These are phyloP conservation scores for Penicillium bovifimosum DNA, from an alignment of 495 filamentous ascomycete genomes.

Conservation along the genomic window DNA sequence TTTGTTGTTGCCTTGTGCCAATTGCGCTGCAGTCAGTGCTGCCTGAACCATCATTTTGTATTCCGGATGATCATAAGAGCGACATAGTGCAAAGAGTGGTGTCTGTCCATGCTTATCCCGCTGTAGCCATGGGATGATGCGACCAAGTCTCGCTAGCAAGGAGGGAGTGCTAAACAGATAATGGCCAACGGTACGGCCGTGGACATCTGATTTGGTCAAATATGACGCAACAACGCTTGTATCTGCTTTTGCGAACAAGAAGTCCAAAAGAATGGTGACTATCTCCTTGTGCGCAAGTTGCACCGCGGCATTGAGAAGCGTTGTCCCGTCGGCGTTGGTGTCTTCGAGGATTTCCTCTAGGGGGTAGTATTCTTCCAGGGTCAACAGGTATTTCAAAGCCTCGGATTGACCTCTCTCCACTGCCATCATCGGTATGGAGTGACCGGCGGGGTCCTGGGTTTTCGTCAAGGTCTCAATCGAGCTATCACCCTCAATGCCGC, in stretches of 20 bases:
- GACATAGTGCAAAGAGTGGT: slow-evolving; percentile 86
- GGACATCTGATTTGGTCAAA: slow-evolving; percentile 67
- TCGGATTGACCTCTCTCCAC: slow-evolving; percentile 68
- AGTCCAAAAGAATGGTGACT: slow-evolving; percentile 69
- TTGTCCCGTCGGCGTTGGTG: slow-evolving; percentile 81
- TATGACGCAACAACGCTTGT: slow-evolving; percentile 56
- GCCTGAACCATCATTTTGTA: slow-evolving; percentile 81
- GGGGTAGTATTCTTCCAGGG: slow-evolving; percentile 67
- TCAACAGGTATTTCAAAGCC: slow-evolving; percentile 71
- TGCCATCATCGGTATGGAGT: slow-evolving; percentile 95
- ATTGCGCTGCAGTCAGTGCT: slow-evolving; percentile 68
- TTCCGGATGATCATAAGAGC: slow-evolving; percentile 88
- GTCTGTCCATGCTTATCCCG: slow-evolving; percentile 97
- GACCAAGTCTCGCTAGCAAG: slow-evolving; percentile 68
- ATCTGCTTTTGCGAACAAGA: slow-evolving; percentile 50
- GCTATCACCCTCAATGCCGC: slow-evolving; percentile 75
- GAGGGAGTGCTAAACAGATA: slow-evolving; percentile 92
- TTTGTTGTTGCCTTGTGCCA: slow-evolving; percentile 67
- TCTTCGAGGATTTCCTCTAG: slow-evolving; percentile 68
- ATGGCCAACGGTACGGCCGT: slow-evolving; percentile 85
- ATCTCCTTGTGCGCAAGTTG: slow-evolving; percentile 73
- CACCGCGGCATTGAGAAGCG: slow-evolving; percentile 87
- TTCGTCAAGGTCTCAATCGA: slow-evolving; percentile 76
- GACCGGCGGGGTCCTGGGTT: slow-evolving; percentile 73
- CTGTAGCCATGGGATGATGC: slow-evolving; percentile 77